These are phyloP conservation scores for Clonostachys rosea DNA, from an alignment of 2,329 filamentous ascomycete genomes.

Conservation along the genomic window DNA sequence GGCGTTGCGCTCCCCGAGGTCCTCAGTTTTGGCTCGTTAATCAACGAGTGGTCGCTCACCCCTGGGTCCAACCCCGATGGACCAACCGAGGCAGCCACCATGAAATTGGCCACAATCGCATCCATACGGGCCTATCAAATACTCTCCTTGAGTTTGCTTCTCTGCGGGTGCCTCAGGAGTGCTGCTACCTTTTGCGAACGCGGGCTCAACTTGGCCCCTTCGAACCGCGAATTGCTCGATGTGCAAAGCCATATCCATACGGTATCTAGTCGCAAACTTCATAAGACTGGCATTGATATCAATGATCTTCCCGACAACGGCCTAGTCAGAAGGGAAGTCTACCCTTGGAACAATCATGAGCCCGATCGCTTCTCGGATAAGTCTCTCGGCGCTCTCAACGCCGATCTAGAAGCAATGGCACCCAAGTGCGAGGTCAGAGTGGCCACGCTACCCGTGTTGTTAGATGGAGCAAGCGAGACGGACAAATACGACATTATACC, in stretches of 20 bases:
- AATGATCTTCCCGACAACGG: conserved; percentile 64
- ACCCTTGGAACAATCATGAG: conserved; percentile 64
- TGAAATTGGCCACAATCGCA: conserved; percentile 39
- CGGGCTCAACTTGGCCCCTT: conserved; percentile 50
- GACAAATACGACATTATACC: conserved; percentile 44
- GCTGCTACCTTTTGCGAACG: conserved; percentile 61
- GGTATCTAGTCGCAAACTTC: conserved; percentile 43
- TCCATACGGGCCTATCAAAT: conserved; percentile 57
- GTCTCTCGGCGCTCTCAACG: conserved; percentile 69
- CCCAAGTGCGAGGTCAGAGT: conserved; percentile 78
- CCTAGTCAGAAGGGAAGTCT: conserved; percentile 65
- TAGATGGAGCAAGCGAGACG: conserved; percentile 46
- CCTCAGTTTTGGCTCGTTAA: conserved; percentile 37
- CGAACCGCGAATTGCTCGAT: conserved; percentile 50
- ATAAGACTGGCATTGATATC: conserved; percentile 38
- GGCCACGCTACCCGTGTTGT: conserved; percentile 69
- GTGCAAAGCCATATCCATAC: conserved; percentile 49
- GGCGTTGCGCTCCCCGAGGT: conserved; percentile 34
- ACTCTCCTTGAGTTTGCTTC: conserved; percentile 50
- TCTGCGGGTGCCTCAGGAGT: conserved; percentile 66
- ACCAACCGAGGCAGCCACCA: conserved; percentile 22
- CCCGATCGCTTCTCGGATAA: conserved; percentile 67
- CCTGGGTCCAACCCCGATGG: conserved; percentile 21
- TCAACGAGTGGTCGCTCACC: conserved; percentile 22
- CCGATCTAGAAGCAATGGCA: conserved; percentile 61